phyloP scores from a whole-genome alignment of 1,284 basidiomycete species.

The Kalmanozyma brasiliensis region DNA sequence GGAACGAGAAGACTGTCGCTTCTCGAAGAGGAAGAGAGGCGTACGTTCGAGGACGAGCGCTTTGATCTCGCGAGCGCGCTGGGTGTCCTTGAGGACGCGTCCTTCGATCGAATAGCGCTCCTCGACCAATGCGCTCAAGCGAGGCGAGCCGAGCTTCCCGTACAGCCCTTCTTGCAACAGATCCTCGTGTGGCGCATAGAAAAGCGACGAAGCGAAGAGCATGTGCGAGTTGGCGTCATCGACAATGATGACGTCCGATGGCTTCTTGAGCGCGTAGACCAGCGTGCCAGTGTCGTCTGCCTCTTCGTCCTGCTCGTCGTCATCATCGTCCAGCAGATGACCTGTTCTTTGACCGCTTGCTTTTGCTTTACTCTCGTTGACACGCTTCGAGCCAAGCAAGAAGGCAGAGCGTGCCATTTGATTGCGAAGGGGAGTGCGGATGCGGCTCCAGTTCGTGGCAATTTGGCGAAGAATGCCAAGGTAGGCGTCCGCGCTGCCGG shows the following conservation, averaged over 20 bases:
- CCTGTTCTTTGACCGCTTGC: slow-evolving; percentile 11
- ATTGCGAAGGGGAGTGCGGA: slow-evolving; percentile 73
- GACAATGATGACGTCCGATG: slow-evolving; percentile 65
- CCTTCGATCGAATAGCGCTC: slow-evolving; percentile 77
- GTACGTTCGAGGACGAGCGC: slow-evolving; percentile 81
- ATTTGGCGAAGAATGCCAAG: slow-evolving; percentile 83
- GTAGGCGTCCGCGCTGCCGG: slow-evolving; percentile 76
- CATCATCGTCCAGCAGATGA: slow-evolving; percentile 44
- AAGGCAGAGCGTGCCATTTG: slow-evolving; percentile 79
- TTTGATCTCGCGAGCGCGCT: slow-evolving; percentile 54
- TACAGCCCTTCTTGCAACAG: slow-evolving; percentile 74
- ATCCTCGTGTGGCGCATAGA: slow-evolving; percentile 89
- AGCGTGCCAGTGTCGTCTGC: slow-evolving; percentile 59
- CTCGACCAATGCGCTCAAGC: slow-evolving; percentile 78
- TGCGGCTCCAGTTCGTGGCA: slow-evolving; percentile 77
- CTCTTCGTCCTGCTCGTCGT: slow-evolving; percentile 59
- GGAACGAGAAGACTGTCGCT: slow-evolving; percentile 74
- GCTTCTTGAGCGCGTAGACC: slow-evolving; percentile 64
- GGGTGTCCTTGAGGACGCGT: slow-evolving; percentile 62
- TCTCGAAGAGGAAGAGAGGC: slow-evolving; percentile 90
- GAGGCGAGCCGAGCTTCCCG: slow-evolving; percentile 72
- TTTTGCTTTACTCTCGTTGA: slow-evolving; percentile 33
- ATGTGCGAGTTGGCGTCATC: slow-evolving; percentile 67
- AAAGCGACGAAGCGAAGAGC: slow-evolving; percentile 69
- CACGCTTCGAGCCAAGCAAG: slow-evolving; percentile 78